A percentile compares a stretch with the other conserved stretches of the same genome.
Evolutionary conservation across 2,329 filamentous ascomycete species (phyloP).

Genomic region (Claviceps spartinae): DNA sequence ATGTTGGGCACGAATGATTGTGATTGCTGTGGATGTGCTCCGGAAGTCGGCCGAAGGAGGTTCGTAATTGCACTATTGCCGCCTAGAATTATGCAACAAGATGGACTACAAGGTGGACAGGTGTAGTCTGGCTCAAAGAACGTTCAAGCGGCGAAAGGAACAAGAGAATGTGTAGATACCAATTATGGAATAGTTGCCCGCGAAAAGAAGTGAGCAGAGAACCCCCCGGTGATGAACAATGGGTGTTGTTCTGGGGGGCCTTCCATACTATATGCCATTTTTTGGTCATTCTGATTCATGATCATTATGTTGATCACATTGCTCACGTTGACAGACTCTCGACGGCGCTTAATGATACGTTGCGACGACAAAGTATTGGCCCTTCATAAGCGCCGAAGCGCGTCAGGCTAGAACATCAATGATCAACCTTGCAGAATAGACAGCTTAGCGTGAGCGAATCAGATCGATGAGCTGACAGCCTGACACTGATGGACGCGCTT

Average conservation of each 20-base stretch:
- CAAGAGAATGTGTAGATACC: no score
- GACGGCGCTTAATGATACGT: conserved; percentile 2
- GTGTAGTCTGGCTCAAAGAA: no score
- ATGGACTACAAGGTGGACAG: no score
- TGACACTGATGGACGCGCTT: neutral
- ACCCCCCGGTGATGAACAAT: no score
- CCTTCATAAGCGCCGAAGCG: neutral
- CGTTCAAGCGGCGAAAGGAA: no score
- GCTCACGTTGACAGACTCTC: neutral
- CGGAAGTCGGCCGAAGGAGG: neutral
- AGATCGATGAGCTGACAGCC: neutral
- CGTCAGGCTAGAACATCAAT: neutral
- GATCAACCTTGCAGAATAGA: neutral
- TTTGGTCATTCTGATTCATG: no score
- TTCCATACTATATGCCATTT: no score
- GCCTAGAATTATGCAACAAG: no score
- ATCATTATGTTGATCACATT: no score
- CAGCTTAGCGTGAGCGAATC: conserved; percentile 1
- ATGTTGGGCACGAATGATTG: neutral
- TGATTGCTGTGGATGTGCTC: neutral
- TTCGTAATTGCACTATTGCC: neutral
- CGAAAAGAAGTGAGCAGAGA: no score
- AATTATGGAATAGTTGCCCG: no score
- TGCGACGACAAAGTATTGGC: neutral
- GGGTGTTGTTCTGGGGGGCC: no score